phyloP scores from a whole-genome alignment of 345 rosid genomes.

The Citrus inodora region DNA sequence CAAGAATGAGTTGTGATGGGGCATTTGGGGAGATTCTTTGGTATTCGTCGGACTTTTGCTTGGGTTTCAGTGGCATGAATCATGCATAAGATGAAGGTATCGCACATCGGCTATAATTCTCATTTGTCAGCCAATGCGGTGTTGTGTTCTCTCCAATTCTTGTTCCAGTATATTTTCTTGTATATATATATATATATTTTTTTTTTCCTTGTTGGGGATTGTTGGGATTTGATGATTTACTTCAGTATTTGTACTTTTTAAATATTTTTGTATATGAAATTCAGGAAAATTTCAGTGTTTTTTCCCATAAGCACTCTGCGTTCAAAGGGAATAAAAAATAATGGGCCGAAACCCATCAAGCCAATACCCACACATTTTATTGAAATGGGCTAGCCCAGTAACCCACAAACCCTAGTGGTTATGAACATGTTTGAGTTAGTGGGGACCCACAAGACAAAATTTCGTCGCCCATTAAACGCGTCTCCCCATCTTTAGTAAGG shows the following conservation, averaged over 20 bases:
- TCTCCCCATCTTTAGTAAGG: neutral
- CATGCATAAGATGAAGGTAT: neutral
- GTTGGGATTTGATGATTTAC: slow-evolving; percentile 9
- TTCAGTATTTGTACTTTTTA: neutral
- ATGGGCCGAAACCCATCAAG: neutral
- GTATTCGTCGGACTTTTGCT: neutral
- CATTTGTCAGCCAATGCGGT: slow-evolving; percentile 8
- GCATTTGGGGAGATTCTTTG: neutral
- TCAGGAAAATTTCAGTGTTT: neutral
- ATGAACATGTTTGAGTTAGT: neutral
- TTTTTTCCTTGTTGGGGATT: neutral
- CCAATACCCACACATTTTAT: neutral
- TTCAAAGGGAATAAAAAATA: neutral
- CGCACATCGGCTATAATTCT: neutral
- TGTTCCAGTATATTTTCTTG: slow-evolving; percentile 8
- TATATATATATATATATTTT: slow-evolving; percentile 6
- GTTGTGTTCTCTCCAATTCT: slow-evolving; percentile 16
- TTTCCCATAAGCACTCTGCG: neutral
- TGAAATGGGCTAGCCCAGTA: neutral
- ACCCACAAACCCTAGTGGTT: neutral
- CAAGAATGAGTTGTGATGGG: slow-evolving; percentile 4
- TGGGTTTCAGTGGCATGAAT: slow-evolving; percentile 2
- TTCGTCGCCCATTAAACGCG: neutral
- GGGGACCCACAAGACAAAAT: neutral
- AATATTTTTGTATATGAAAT: slow-evolving; percentile 11